Evolutionary conservation across 345 rosid genomes (phyloP), one percentile per base, ranked within the genome.

Genomic region (Salix koriyanagi): DNA sequence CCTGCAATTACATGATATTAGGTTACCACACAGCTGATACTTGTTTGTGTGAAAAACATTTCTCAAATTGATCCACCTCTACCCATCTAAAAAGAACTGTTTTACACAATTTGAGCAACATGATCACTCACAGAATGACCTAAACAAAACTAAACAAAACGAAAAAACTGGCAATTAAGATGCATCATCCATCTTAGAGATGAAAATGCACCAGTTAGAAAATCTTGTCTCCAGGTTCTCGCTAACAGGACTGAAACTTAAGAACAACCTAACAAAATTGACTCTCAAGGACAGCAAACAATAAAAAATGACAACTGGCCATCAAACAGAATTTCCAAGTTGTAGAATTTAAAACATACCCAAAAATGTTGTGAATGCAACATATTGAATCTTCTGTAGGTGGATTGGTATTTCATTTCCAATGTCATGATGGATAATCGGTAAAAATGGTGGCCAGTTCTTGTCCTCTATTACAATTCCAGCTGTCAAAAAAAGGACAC

Each of bases 361-460:
- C 89, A 96, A 80, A 76, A 83, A 87, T 68, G 98, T 92, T 56
- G 97, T 89, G 86, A 94, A 96, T 66, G 98, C 98, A 76, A 94
- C 94, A 50, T 96, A 96, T 69, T 88, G 94, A 79, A 88, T 80
- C 84, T 79, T 86, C 84, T 92, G 98, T 67, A 96, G 88, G 83
- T 96, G 99, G 73, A 92, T 79, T 44, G 99, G 99, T 84, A 94
- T 96, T 85, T 96, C 98, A 75, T 87, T 91, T 75, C 91, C 82
- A 76, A 94, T 94, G 85, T 94, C 99, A 79, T 96, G 97, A 82
- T 96, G 98, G 84, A 96, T 96, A 48, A 96, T 23, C 16, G 99
- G 99, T 67, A 91, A 93, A 88, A 87, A 87, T 28, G 95, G 94
- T 1, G 99, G 99, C 97, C 97, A 96, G 61, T 96, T 96, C 87